Evolutionary conservation across 78 protist genomes (phyloP), one percentile per base, ranked within the genome.

Genomic region (Emiliania huxleyi): DNA sequence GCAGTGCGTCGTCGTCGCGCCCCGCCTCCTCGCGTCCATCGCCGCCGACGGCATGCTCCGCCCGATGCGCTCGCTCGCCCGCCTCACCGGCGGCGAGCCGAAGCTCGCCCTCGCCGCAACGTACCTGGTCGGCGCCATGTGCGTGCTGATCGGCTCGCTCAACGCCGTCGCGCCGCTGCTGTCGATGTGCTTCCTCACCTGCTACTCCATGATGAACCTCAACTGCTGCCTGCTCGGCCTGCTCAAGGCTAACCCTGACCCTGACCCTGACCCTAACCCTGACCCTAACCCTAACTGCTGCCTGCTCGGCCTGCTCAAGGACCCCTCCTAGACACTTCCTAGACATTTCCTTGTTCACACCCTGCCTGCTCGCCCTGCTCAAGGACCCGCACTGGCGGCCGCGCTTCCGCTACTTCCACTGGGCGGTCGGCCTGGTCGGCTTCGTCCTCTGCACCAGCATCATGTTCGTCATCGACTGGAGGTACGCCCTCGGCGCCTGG

Each of bases 361-460:
- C 90, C 52, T 91, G 79, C 87, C 0, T 77, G 35, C 93, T 91
- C 37, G 46, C 2, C 87, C 1, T 40, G 29, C 43, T 71, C 83
- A 91, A 91, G 43, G 73, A n/a, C 15, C 93, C 93, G 35, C 11
- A 33, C 42, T 91, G 55, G 81, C 55, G 93, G 69, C 93, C 93
- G 25, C 37, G 62, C 29, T 91, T 6, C 33, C n/a, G 38, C 45
- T 91, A 71, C 87, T 91, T 56, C 55, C 77, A 91, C 55, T 71
- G 84, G 84, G 1, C 49, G 35, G 29, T 15, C 43, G 77, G 77
- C 43, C 90, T 91, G 15, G 37, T 29, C 25, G 93, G 93, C 43
- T 37, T 46, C 19, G 38, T 91, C 19, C 40, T 91, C 52, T 38
- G 77, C 43, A 22, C 45, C 22, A 18, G 29, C 45, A 0, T 87